Conservation (phyloP, 441 rosid species). For the Daphne laureola region DNA sequence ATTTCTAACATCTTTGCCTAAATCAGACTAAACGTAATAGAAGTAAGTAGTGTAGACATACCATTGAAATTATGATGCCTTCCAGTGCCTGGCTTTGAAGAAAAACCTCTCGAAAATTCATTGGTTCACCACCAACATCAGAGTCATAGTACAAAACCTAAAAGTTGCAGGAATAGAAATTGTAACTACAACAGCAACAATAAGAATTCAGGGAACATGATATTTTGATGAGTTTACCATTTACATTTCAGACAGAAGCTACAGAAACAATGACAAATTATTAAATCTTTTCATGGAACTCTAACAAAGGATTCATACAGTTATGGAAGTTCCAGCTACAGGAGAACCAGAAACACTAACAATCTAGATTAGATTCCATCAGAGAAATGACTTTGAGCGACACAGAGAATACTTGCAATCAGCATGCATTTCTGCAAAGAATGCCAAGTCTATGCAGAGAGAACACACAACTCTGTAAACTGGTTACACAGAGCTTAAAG, state of each 20-base stretch:
- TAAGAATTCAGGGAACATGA: slow-evolving; percentile 10
- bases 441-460: too few relatives aligned
- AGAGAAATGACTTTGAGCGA: too few relatives aligned
- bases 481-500: too few relatives aligned
- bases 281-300: too few relatives aligned
- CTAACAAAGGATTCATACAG: too few relatives aligned
- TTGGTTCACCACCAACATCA: slow-evolving; percentile 76
- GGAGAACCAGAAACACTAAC: too few relatives aligned
- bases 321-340: too few relatives aligned
- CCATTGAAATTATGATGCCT: slow-evolving; percentile 85
- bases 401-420: too few relatives aligned
- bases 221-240: background rate
- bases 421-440: too few relatives aligned
- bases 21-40: slow-evolving; percentile 1
- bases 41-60: slow-evolving; percentile 19
- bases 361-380: too few relatives aligned
- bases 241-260: slow-evolving; percentile 1
- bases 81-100: slow-evolving; percentile 97
- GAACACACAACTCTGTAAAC: too few relatives aligned
- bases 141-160: slow-evolving; percentile 87
- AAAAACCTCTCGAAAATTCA: slow-evolving; percentile 86
- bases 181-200: slow-evolving; percentile 1
- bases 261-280: background rate
- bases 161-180: background rate
- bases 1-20: too few relatives aligned